Percentiles rank a stretch among this genome's conserved stretches.
phyloP scores from a whole-genome alignment of 2,329 filamentous ascomycete species.

The Epichloe coenophiala region DNA sequence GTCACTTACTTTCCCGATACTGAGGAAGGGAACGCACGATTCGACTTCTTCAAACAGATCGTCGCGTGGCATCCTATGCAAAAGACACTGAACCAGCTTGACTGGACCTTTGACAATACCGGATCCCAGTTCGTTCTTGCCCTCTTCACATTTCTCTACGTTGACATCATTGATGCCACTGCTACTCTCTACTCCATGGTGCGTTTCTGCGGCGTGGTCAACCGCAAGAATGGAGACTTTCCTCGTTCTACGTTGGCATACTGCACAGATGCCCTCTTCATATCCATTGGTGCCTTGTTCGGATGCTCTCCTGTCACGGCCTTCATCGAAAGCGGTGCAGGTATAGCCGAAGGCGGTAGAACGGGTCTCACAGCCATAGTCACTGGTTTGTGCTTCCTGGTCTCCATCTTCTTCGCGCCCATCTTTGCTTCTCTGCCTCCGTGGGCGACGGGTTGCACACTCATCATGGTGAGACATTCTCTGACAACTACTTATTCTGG shows the following conservation, averaged over 20 bases:
- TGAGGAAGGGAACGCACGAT: conserved; percentile 47
- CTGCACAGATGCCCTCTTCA: conserved; percentile 55
- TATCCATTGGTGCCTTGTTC: conserved; percentile 56
- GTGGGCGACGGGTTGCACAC: conserved; percentile 63
- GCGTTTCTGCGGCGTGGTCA: conserved; percentile 54
- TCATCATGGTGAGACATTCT: conserved; percentile 40
- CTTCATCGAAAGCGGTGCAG: conserved; percentile 63
- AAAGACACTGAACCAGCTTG: conserved; percentile 46
- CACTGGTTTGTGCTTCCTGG: conserved; percentile 55
- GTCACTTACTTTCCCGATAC: conserved; percentile 64
- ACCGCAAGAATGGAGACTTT: conserved; percentile 61
- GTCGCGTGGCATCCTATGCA: conserved; percentile 59
- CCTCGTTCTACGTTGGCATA: conserved; percentile 74
- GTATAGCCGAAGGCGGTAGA: conserved; percentile 61
- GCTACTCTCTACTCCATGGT: conserved; percentile 75
- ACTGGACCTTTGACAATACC: conserved; percentile 47
- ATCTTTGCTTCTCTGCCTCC: conserved; percentile 66
- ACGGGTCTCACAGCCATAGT: conserved; percentile 60
- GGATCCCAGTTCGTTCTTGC: conserved; percentile 54
- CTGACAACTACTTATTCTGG: neutral
- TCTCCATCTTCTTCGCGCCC: conserved; percentile 62
- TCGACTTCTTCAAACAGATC: conserved; percentile 60
- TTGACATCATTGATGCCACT: conserved; percentile 67
- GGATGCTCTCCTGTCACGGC: conserved; percentile 60
- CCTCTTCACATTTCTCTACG: conserved; percentile 66